Conservation (phyloP, 495 filamentous ascomycete genomes). For the Penicillium arizonense region DNA sequence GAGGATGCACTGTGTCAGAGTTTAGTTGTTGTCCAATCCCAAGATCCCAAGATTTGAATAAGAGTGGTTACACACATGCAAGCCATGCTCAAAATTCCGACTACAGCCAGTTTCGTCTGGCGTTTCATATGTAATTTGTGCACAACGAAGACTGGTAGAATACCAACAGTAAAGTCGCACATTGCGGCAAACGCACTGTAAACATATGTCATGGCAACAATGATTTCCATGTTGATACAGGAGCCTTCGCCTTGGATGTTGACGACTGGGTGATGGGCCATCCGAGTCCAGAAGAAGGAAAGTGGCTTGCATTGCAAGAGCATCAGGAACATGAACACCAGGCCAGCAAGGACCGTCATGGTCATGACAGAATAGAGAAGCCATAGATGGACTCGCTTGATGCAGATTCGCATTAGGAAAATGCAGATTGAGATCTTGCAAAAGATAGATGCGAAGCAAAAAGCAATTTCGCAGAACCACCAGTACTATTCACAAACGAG, state of each 20-base stretch:
- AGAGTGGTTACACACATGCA: constrained; percentile 34
- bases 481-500: constrained; percentile 33
- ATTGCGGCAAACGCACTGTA: constrained; percentile 41
- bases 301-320: constrained; percentile 44
- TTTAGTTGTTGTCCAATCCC: background rate
- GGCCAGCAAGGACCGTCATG: constrained; percentile 31
- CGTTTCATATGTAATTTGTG: constrained; percentile 35
- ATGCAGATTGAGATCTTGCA: constrained; percentile 46
- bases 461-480: constrained; percentile 45
- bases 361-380: constrained; percentile 38
- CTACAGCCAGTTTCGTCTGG: constrained; percentile 36
- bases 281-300: constrained; percentile 38
- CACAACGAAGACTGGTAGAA: constrained; percentile 37
- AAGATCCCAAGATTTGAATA: background rate
- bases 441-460: constrained; percentile 39
- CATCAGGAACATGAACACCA: constrained; percentile 42
- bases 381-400: constrained; percentile 33
- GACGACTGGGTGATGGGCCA: constrained; percentile 25
- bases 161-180: constrained; percentile 47
- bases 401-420: constrained; percentile 47
- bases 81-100: constrained; percentile 43
- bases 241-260: constrained; percentile 15
- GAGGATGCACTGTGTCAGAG: constrained; percentile 30
- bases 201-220: constrained; percentile 40
- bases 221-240: constrained; percentile 39